Evolutionary conservation across 2,329 filamentous ascomycete species (phyloP), one percentile per base, ranked within the genome.

Genomic region (Cryphonectria carpinicola): DNA sequence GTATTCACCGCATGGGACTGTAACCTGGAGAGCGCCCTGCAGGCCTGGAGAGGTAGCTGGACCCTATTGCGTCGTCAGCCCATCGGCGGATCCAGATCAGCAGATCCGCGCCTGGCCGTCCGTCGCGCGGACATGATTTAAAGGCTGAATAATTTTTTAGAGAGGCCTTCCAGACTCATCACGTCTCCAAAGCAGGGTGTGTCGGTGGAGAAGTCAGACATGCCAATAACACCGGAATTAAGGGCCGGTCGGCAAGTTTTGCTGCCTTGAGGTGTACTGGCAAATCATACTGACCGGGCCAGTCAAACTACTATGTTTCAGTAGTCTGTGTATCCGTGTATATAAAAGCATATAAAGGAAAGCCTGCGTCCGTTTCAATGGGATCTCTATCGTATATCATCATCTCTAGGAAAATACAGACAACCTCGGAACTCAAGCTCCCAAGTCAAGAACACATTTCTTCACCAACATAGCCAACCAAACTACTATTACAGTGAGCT

Each of bases 81-180:
- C 54, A 58, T 58, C 54, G 54, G 54, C 25, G 28, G 25, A 58
- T 19, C 54, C 54, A 56, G 52, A 28, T 56, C 52, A 28, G 54
- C 54, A 19, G 54, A 32, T 58, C 28, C 52, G 52, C 25, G 46
- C 22, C n/a, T 49, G 2, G 25, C 25, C 25, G 49, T 54, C 28
- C 54, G 54, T 58, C 28, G 54, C 13, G 52, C 14, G 28, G 54
- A 58, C 28, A 19, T 28, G n/a, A 28, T 32, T 32, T 19, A 14
- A 19, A 32, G 35, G 25, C 54, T 58, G 54, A 58, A 17, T 19
- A 58, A 19, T 32, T 7, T 19, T 35, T 19, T 22, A 17, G 43
- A 49, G 5, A 58, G 14, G 5, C 10, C 28, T 13, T 35, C 46
- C 22, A 49, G 19, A 5, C 7, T 58, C 54, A 19, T 35, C 25